Evolutionary conservation across 1,284 basidiomycete species (phyloP).

Genomic region (Rhodotorula sp.): DNA sequence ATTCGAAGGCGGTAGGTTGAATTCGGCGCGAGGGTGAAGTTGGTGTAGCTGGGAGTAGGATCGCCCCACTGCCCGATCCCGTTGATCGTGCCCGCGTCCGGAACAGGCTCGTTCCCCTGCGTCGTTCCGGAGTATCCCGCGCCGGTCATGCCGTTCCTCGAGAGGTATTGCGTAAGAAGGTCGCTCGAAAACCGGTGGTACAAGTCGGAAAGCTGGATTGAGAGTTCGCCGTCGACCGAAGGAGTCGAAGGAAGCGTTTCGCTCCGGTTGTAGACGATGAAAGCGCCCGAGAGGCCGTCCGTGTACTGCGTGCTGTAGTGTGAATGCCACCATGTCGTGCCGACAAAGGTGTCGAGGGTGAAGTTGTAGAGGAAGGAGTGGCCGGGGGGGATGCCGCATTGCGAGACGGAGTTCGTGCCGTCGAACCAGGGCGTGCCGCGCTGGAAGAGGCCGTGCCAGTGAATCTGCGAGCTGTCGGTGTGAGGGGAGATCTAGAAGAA

Average conservation of each 20-base stretch:
- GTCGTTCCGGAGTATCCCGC: constrained; percentile 9
- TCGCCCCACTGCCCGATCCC: constrained; percentile 21
- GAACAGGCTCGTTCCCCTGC: constrained; percentile 28
- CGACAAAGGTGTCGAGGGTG: constrained; percentile 24
- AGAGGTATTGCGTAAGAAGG: constrained; percentile 46
- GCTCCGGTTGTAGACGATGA: constrained; percentile 8
- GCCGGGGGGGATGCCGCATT: constrained; percentile 45
- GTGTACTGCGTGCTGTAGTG: constrained; percentile 18
- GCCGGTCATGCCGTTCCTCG: constrained; percentile 20
- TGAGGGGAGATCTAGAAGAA: too few species aligned
- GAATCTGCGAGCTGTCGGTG: constrained; percentile 1
- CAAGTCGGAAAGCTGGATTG: constrained; percentile 50
- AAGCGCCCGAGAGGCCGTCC: constrained; percentile 15
- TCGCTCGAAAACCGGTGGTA: constrained; percentile 49
- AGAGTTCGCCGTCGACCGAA: constrained; percentile 49
- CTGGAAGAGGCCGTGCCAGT: constrained; percentile 38
- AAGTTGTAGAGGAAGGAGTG: constrained; percentile 31
- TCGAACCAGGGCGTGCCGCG: constrained; percentile 33
- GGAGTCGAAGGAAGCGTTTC: constrained; percentile 36
- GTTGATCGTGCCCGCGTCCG: constrained; percentile 21
- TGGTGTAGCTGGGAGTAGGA: not conserved
- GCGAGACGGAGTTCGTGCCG: constrained; percentile 41
- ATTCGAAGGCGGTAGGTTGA: constrained; percentile 34
- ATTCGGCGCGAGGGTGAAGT: constrained; percentile 9
- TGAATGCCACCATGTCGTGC: constrained; percentile 35